Percentiles rank a stretch among this genome's conserved stretches.
Evolutionary conservation across 345 rosid species (phyloP).

Genomic region (Eucalyptus marginata): DNA sequence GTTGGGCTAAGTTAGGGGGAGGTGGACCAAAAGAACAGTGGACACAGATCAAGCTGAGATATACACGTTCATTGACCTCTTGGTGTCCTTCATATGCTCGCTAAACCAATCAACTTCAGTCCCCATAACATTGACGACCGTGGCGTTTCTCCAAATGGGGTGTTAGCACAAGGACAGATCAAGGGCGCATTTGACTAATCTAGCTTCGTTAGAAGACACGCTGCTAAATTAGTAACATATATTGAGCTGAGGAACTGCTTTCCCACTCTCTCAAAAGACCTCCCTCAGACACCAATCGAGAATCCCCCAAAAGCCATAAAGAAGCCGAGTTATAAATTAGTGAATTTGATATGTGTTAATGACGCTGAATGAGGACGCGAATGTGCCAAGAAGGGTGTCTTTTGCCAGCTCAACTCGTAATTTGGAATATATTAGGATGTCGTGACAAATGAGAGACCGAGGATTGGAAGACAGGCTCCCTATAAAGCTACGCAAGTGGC

Average conservation of each 20-base stretch:
- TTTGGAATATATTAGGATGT: not conserved
- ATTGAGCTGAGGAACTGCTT: not conserved
- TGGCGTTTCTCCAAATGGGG: not conserved
- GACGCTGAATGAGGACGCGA: not conserved
- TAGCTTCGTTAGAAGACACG: not conserved
- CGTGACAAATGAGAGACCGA: not conserved
- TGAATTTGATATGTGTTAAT: not conserved
- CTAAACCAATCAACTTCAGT: not conserved
- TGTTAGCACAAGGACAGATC: not conserved
- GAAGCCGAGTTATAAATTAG: not conserved
- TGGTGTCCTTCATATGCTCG: not conserved
- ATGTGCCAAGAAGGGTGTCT: not conserved
- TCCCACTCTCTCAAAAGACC: not conserved
- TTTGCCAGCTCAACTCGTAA: not conserved
- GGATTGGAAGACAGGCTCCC: not conserved
- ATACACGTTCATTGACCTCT: not conserved
- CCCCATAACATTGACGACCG: not conserved
- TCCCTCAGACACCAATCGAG: not conserved
- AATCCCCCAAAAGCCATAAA: not conserved
- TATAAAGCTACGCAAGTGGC: not conserved
- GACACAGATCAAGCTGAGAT: not conserved
- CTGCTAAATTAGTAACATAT: not conserved
- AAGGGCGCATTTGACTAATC: not conserved
- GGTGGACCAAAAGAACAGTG: not conserved
- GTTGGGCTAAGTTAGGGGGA: not conserved